phyloP scores from a whole-genome alignment of 73 alveolate species.

The Paramecium caudatum region DNA sequence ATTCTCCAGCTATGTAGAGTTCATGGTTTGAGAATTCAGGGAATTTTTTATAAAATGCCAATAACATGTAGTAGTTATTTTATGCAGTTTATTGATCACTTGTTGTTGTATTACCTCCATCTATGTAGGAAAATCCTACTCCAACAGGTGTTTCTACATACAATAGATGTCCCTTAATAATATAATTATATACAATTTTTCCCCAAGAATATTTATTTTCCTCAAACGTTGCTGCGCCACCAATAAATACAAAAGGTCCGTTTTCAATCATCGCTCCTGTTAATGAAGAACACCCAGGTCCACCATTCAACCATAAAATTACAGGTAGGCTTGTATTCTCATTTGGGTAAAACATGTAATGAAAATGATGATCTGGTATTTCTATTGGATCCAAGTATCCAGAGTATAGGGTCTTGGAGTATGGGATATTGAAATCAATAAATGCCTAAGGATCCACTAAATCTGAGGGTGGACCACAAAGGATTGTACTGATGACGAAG shows the following conservation, averaged over 20 bases:
- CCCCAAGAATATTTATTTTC: constrained; percentile 89
- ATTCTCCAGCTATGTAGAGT: constrained; percentile 93
- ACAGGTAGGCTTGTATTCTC: constrained; percentile 28
- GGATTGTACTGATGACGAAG: not conserved
- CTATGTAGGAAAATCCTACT: constrained; percentile 96
- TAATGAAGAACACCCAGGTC: constrained; percentile 98
- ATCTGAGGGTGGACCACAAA: constrained; percentile 59
- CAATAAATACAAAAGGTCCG: constrained; percentile 87
- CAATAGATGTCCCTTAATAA: constrained; percentile 54
- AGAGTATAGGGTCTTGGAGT: not conserved
- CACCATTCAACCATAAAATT: constrained; percentile 93
- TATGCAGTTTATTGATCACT: constrained; percentile 80
- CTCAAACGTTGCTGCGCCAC: constrained; percentile 69
- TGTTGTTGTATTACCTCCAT: constrained; percentile 74
- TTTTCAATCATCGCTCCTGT: constrained; percentile 89
- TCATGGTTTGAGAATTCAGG: constrained; percentile 82
- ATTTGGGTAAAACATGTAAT: constrained; percentile 24
- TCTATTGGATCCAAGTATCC: constrained; percentile 45
- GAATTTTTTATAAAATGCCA: constrained; percentile 53
- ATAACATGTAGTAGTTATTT: constrained; percentile 79
- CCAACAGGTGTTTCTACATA: constrained; percentile 64
- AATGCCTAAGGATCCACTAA: not conserved
- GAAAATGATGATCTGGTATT: not conserved
- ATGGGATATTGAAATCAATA: constrained; percentile 5
- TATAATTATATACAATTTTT: constrained; percentile 33